A percentile compares a stretch with the other conserved stretches of the same genome.
These are phyloP conservation scores for Ajuga chamaepitys DNA, from an alignment of 257 asterid genomes.

Conservation along the genomic window DNA sequence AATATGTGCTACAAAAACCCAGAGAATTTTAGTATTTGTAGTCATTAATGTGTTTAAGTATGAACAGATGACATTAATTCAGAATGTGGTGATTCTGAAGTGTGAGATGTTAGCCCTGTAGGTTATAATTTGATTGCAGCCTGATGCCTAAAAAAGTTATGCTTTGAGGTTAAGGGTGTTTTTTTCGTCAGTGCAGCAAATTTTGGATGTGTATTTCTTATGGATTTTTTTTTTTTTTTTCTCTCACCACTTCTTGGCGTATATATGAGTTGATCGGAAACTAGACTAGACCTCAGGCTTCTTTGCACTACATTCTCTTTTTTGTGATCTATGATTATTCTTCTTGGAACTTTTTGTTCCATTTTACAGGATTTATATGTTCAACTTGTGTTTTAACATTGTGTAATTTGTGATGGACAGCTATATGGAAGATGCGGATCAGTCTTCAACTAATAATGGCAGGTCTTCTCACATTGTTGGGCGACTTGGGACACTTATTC, in stretches of 20 bases:
- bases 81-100: background rate
- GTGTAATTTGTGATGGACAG: conserved; percentile 31
- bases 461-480: conserved; percentile 87
- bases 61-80: background rate
- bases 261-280: conserved; percentile 3
- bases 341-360: background rate
- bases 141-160: background rate
- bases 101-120: background rate
- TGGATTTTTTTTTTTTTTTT: background rate
- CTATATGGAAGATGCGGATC: conserved; percentile 68
- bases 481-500: conserved; percentile 82
- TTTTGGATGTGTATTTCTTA: background rate
- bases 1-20: background rate
- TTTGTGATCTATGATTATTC: background rate
- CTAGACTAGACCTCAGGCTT: background rate
- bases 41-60: background rate
- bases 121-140: background rate
- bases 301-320: background rate
- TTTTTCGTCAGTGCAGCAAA: background rate
- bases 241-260: background rate
- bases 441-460: conserved; percentile 57
- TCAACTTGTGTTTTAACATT: background rate
- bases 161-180: background rate
- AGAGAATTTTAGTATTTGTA: background rate
- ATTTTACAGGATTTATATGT: background rate